phyloP scores from a whole-genome alignment of 2,329 filamentous ascomycete species.

The Alternaria ventricosa region DNA sequence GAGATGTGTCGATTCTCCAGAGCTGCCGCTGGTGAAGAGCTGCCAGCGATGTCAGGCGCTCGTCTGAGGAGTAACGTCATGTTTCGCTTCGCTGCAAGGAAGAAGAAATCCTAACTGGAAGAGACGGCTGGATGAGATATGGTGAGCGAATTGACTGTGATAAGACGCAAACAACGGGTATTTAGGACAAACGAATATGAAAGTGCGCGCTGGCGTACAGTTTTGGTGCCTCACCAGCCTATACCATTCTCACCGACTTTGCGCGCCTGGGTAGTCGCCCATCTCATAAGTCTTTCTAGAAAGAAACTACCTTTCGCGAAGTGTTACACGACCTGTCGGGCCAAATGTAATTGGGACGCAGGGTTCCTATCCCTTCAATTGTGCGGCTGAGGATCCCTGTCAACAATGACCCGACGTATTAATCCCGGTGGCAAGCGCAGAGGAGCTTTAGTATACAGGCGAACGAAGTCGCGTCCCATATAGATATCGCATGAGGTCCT shows the following conservation, averaged over 20 bases:
- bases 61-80: not conserved
- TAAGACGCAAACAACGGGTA: accelerated
- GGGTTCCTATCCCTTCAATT: too few relatives aligned
- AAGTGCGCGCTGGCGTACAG: not conserved
- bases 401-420: not conserved
- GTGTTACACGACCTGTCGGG: not conserved
- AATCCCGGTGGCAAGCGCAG: not conserved
- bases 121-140: not conserved
- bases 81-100: not conserved
- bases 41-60: not conserved
- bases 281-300: not conserved
- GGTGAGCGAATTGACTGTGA: not conserved
- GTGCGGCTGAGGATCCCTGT: not conserved
- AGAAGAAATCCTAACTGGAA: not conserved
- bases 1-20: too few relatives aligned
- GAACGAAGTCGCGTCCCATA: not conserved
- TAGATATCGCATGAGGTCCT: not conserved
- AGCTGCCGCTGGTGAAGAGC: not conserved
- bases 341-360: not conserved
- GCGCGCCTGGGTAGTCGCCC: not conserved
- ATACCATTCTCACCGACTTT: not conserved
- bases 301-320: not conserved
- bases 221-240: not conserved
- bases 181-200: not conserved
- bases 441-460: not conserved